Conservation (phyloP, 768 basidiomycete genomes). For the Clitopilus hobsonii region DNA sequence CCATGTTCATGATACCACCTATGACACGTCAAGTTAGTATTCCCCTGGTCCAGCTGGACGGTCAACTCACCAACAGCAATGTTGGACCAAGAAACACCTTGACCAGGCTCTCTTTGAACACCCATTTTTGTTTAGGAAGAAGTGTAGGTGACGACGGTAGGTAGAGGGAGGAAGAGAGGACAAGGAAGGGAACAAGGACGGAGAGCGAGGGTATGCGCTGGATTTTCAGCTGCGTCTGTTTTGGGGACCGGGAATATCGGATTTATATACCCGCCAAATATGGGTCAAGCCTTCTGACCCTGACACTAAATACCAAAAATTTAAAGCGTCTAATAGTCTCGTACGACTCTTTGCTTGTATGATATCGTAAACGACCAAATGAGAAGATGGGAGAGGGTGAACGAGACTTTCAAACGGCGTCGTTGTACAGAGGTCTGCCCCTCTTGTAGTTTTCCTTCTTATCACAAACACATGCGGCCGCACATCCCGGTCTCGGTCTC, state of each 20-base stretch:
- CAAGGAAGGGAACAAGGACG: slow-evolving; percentile 15
- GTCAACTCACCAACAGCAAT: slow-evolving; percentile 80
- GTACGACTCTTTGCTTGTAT: not conserved
- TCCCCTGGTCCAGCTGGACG: slow-evolving; percentile 5
- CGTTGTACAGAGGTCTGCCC: not conserved
- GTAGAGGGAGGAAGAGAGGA: slow-evolving; percentile 12
- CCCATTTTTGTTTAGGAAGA: slow-evolving; percentile 47
- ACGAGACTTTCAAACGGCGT: not conserved
- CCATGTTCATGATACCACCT: slow-evolving; percentile 99
- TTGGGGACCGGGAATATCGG: slow-evolving; percentile 26
- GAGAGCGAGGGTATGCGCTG: slow-evolving; percentile 12
- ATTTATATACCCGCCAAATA: slow-evolving; percentile 9
- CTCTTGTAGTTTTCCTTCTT: not conserved
- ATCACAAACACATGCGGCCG: not conserved
- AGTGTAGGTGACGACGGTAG: slow-evolving; percentile 14
- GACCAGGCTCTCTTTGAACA: slow-evolving; percentile 81
- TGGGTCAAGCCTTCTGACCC: not conserved
- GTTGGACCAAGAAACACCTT: slow-evolving; percentile 91
- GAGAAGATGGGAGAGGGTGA: not conserved
- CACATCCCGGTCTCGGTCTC: not conserved
- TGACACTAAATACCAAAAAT: not conserved
- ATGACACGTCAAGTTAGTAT: slow-evolving; percentile 15
- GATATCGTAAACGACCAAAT: not conserved
- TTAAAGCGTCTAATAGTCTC: not conserved
- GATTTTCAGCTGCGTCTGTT: slow-evolving; percentile 11